Conservation (phyloP, 768 basidiomycete genomes). For the Boletus rubroflammeus region DNA sequence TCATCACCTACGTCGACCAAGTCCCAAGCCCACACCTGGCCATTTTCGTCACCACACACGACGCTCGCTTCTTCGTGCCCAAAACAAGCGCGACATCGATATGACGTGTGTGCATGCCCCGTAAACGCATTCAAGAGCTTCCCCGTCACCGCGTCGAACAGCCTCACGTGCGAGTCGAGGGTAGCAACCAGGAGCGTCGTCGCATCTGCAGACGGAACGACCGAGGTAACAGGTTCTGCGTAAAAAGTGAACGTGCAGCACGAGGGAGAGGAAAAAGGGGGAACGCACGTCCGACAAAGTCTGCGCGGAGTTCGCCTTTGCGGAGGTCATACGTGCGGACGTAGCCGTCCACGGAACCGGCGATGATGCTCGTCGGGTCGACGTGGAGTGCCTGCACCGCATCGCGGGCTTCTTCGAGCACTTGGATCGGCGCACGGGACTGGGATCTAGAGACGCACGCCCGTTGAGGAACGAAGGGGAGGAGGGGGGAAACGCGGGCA, state of each 20-base stretch:
- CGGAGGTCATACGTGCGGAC: slow-evolving; percentile 94
- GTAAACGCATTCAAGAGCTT: slow-evolving; percentile 81
- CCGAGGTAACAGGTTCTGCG: slow-evolving; percentile 81
- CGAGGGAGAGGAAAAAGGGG: not conserved
- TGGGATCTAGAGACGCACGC: slow-evolving; percentile 49
- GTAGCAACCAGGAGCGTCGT: slow-evolving; percentile 80
- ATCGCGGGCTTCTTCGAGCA: slow-evolving; percentile 84
- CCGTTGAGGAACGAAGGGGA: not conserved
- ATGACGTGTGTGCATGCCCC: slow-evolving; percentile 71
- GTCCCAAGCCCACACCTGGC: slow-evolving; percentile 90
- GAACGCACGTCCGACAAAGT: slow-evolving; percentile 84
- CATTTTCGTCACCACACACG: slow-evolving; percentile 87
- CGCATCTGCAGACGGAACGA: slow-evolving; percentile 73
- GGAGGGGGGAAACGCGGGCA: too few species aligned
- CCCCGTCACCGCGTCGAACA: slow-evolving; percentile 83
- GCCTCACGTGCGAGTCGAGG: slow-evolving; percentile 78
- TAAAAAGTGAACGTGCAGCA: not conserved
- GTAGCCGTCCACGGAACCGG: slow-evolving; percentile 89
- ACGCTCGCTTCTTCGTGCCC: slow-evolving; percentile 80
- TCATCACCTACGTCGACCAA: slow-evolving; percentile 67
- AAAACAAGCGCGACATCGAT: slow-evolving; percentile 79
- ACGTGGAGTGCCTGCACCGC: slow-evolving; percentile 79
- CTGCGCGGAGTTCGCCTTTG: slow-evolving; percentile 84
- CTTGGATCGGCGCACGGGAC: slow-evolving; percentile 82
- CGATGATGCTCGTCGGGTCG: slow-evolving; percentile 59